Evolutionary conservation across 2,329 filamentous ascomycete species (phyloP), one percentile per base, ranked within the genome.

Genomic region (Stagonosporopsis rhizophila): DNA sequence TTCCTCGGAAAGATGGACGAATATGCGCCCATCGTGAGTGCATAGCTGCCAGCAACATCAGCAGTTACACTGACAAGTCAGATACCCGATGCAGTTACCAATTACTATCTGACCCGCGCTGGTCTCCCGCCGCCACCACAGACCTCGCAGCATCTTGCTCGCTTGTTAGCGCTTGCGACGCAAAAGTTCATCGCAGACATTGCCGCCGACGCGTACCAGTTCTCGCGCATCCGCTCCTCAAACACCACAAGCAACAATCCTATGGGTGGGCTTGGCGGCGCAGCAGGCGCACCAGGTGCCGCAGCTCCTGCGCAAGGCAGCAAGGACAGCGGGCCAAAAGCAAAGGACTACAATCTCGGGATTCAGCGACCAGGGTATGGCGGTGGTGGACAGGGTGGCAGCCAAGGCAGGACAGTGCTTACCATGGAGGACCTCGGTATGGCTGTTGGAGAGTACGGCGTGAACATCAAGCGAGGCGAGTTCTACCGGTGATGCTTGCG

Each of bases 391-490:
- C 91, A 92, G 70, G 92, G 93, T 25, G 91, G 91, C 1, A 90
- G 88, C 52, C 91, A 96, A 79, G 96, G 96, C 62, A 85, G 92
- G 61, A 97, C 95, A 17, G 94, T 99, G 52, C 82, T 99, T 60
- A 98, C 95, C 0, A 98, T 99, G 95, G 95, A 99, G 79, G 95
- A 99, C 76, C 77, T 99, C 68, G 95, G 95, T 15, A 98, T 98
- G 92, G 95, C 95, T 1, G 94, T 98, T 27, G 91, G 91, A 28
- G 95, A 99, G 81, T 99, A 98, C 74, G 95, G 95, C 1, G 92
- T 99, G 48, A 99, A 96, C 74, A 90, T 98, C 49, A 98, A 96
- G 86, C 85, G 95, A 62, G 93, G 94, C 72, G 95, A 99, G 80
- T 99, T 98, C 74, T 99, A 99, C 77, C 85, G 93, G 69, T 97